Base-by-base conservation (phyloP, 176 grass and related monocot genomes). In the Olyra latifolia region DNA sequence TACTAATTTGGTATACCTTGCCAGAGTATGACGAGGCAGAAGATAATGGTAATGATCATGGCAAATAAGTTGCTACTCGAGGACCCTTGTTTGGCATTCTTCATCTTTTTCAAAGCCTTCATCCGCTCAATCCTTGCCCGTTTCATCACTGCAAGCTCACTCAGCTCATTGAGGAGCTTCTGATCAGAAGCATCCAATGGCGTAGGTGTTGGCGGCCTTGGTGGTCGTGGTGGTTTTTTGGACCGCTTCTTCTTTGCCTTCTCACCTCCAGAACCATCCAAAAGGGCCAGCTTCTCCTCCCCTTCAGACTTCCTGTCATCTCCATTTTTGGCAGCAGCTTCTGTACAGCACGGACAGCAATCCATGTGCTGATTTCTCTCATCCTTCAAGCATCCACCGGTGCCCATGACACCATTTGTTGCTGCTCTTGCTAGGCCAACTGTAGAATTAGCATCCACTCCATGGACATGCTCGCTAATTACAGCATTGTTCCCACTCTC, bases 11-110 rank as follows among this genome's bases (percentile, higher is more conserved):
- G 80, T 82, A 86, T 93, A 98, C 97, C 97, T 91, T 99, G 97
- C 97, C 93, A 99, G 22, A 99, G 78, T 66, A 99, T 95, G 54
- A 99, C 90, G 52, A 96, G 55, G 83, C 97, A 99, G 80, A 99
- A 99, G 71, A 99, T 56, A 80, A 93, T 68, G 25, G 97, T 99
- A 58, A 99, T 80, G 85, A 95, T 50, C 77, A 99, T 71, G 10
- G 96, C 86, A 63, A 80, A 91, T 28, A 84, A 84, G 62, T 90
- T 93, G 70, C 86, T 38, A 25, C 32, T 85, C 4, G 83, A 87
- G 3, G 93, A 75, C 47, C 74, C 76, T 35, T 91, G 88, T 25
- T 90, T 99, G 28, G 87, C 68, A 55, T 91, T 95, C 82, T 96
- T 99, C 86, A 88, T 91, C 88, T 90, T 96, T 65, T 91, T 99